These are phyloP conservation scores for Nymphaea thermarum DNA, from an alignment of 164 flowering plant genomes.

Conservation along the genomic window DNA sequence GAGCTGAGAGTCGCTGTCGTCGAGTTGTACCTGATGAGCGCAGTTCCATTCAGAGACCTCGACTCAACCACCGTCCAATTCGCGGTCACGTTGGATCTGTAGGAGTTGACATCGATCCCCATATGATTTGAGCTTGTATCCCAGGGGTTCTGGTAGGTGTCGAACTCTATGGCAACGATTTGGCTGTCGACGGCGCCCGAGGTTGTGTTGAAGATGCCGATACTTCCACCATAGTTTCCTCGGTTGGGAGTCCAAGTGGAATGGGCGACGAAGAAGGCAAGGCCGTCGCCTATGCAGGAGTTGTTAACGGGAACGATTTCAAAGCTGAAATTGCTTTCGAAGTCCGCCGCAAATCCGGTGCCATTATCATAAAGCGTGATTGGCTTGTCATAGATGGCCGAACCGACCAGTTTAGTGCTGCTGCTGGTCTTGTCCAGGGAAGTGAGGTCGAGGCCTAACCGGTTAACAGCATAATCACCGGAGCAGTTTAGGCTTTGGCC, in stretches of 20 bases:
- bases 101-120: conserved; percentile 28
- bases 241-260: not conserved
- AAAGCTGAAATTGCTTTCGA: conserved; percentile 38
- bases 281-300: conserved; percentile 25
- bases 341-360: conserved; percentile 24
- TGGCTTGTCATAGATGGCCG: conserved; percentile 17
- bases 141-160: conserved; percentile 12
- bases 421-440: conserved; percentile 5
- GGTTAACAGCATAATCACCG: conserved; percentile 5
- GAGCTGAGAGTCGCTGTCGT: too few relatives aligned
- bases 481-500: conserved; percentile 3
- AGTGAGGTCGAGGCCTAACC: conserved; percentile 17
- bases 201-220: too few relatives aligned
- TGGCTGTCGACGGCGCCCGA: not conserved
- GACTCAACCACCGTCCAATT: too few relatives aligned
- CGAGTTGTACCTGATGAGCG: too few relatives aligned
- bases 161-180: conserved; percentile 34
- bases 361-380: conserved; percentile 30
- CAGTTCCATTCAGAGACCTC: too few relatives aligned
- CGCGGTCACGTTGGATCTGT: not conserved
- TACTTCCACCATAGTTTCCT: too few relatives aligned
- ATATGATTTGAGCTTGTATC: conserved; percentile 15
- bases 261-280: conserved; percentile 47
- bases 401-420: conserved; percentile 13
- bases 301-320: conserved; percentile 10